Base-by-base conservation (phyloP, 805 yeast species). In the Yamadazyma olivae region DNA sequence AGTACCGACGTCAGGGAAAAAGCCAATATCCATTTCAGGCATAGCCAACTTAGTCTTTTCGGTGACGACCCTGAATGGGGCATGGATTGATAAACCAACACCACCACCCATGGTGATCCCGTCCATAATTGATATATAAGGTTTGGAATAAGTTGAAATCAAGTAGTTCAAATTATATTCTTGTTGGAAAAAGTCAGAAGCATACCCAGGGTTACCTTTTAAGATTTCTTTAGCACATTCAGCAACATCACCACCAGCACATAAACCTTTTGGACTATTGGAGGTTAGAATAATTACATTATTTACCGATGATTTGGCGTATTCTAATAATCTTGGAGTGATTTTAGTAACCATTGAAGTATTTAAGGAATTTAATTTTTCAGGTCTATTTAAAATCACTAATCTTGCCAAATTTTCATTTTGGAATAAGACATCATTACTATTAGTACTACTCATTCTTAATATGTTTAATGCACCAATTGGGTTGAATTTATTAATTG, bases 51-150 rank as follows among this genome's bases (percentile, higher is more conserved):
- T 74, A 8, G 98, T 90, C 50, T 77, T 75, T 51, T 91, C 97
- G 27, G 96, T 85, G n/a, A 95, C 95, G 25, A 93, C 67, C 54
- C 98, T 78, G 70, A 91, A 91, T 3, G 96, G 91, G 9, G 87
- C 82, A 61, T 93, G 98, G 27, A 87, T 83, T 0, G 91, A 73
- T 30, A 93, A 66, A 4, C 99, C 98, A 29, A 89, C 95, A 49
- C 98, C 98, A 35, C 98, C 98, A 37, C 98, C 99, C 95, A 93
- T 88, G 18, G 91, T 87, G 50, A 91, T 86, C 16, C 98, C 97
- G 54, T 93, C 82, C 79, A 84, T 81, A 25, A 88, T 53, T 0
- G 95, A 70, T n/a, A 93, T 81, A 41, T 85, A 73, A 1, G 98
- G 98, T 66, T 89, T 91, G 40, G 80, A 67, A 50, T 79, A 89